These are phyloP conservation scores for Sporothrix humicola DNA, from an alignment of 2,329 filamentous ascomycete species.

Conservation along the genomic window DNA sequence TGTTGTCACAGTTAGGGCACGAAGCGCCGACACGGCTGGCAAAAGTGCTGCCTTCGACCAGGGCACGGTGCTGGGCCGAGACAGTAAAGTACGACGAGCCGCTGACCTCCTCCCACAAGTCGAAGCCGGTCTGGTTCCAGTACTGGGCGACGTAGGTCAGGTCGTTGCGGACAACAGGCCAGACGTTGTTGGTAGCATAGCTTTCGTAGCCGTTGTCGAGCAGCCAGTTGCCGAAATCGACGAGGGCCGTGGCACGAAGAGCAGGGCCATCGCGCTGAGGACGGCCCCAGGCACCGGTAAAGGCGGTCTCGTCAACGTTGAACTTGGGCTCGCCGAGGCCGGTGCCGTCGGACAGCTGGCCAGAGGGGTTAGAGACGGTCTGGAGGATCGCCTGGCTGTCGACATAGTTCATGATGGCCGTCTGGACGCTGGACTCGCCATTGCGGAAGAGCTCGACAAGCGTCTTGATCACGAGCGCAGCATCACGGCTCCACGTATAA, in stretches of 20 bases:
- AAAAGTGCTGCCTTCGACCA: constrained; percentile 69
- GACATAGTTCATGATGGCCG: constrained; percentile 70
- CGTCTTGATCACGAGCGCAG: constrained; percentile 71
- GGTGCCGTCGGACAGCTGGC: constrained; percentile 56
- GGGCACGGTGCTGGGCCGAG: constrained; percentile 70
- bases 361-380: constrained; percentile 71
- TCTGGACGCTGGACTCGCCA: constrained; percentile 54
- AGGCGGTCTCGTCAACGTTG: constrained; percentile 66
- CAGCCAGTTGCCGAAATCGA: constrained; percentile 74
- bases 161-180: constrained; percentile 78
- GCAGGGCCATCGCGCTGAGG: constrained; percentile 82
- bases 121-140: constrained; percentile 71
- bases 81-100: constrained; percentile 82
- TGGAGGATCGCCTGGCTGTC: constrained; percentile 70
- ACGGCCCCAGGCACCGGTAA: constrained; percentile 72
- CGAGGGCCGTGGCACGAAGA: constrained; percentile 74
- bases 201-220: constrained; percentile 63
- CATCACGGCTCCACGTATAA: constrained; percentile 80
- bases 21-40: constrained; percentile 67
- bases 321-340: constrained; percentile 77
- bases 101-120: constrained; percentile 82
- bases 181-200: constrained; percentile 62
- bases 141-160: constrained; percentile 76
- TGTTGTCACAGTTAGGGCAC: constrained; percentile 62
- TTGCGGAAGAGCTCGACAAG: constrained; percentile 69